Evolutionary conservation across 2,329 filamentous ascomycete genomes (phyloP).

Genomic region (Calonectria hawksworthii): DNA sequence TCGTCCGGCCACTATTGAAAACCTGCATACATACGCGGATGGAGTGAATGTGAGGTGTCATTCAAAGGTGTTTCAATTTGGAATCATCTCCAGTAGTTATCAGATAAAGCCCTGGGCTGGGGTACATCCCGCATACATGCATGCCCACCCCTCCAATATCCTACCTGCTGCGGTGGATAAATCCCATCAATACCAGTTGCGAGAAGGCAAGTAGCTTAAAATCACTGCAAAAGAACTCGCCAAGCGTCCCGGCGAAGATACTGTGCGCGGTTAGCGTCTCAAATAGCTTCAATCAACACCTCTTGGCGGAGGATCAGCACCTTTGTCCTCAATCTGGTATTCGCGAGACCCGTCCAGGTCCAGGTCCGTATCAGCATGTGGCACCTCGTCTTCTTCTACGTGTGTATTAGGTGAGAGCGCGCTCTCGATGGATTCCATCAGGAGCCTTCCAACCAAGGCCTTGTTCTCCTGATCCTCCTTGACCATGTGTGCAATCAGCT

Average conservation of each 20-base stretch:
- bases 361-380: neutral
- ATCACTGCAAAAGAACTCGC: neutral
- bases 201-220: neutral
- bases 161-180: neutral
- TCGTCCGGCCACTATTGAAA: neutral
- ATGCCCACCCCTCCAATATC: no score
- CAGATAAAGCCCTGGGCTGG: neutral
- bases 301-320: neutral
- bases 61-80: neutral
- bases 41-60: neutral
- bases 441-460: neutral
- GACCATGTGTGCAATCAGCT: slow-evolving; percentile 9
- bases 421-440: neutral
- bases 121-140: neutral
- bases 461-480: slow-evolving; percentile 1
- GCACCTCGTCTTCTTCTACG: neutral
- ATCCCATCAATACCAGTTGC: neutral
- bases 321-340: neutral
- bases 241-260: neutral
- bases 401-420: neutral
- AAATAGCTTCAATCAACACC: no score
- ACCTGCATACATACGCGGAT: neutral
- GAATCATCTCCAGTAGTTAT: neutral
- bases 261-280: neutral
- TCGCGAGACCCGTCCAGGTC: neutral